Conservation (phyloP, 1,139 yeast species). For the Zygoascus sp. region DNA sequence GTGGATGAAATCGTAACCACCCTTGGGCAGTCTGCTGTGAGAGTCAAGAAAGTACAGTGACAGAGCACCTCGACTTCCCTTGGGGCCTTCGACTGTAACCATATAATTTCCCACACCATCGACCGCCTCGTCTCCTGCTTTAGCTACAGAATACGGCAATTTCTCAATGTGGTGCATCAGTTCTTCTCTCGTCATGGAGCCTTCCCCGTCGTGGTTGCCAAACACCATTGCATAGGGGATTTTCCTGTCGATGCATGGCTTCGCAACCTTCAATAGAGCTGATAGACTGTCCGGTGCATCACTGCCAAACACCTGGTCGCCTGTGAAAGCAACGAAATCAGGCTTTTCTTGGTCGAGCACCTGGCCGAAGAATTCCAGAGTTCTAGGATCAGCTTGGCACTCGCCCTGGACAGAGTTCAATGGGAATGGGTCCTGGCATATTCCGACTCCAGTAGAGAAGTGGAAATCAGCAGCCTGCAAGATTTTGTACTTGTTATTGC, state of each 20-base stretch:
- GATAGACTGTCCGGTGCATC: constrained; percentile 73
- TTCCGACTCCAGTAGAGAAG: constrained; percentile 70
- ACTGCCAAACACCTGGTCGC: constrained; percentile 78
- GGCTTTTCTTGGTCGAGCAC: constrained; percentile 72
- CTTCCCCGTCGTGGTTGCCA: constrained; percentile 86
- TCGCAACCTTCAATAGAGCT: constrained; percentile 68
- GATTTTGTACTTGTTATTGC: constrained; percentile 58
- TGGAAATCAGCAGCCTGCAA: constrained; percentile 86
- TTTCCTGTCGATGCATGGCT: constrained; percentile 58
- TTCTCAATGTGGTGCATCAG: constrained; percentile 52
- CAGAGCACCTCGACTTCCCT: constrained; percentile 45
- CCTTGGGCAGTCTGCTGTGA: constrained; percentile 65
- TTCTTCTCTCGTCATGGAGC: constrained; percentile 55
- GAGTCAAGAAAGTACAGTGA: constrained; percentile 76
- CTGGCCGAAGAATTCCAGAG: constrained; percentile 54
- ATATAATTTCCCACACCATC: constrained; percentile 80
- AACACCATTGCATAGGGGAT: constrained; percentile 79
- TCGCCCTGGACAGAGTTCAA: constrained; percentile 19
- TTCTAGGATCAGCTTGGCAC: constrained; percentile 73
- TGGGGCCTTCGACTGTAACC: constrained; percentile 45
- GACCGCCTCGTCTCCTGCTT: constrained; percentile 57
- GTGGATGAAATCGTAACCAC: constrained; percentile 86
- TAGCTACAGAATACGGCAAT: constrained; percentile 65
- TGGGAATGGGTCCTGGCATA: constrained; percentile 68
- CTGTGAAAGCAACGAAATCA: constrained; percentile 75